phyloP scores from a whole-genome alignment of 768 basidiomycete species.

The Mycena rebaudengoi region DNA sequence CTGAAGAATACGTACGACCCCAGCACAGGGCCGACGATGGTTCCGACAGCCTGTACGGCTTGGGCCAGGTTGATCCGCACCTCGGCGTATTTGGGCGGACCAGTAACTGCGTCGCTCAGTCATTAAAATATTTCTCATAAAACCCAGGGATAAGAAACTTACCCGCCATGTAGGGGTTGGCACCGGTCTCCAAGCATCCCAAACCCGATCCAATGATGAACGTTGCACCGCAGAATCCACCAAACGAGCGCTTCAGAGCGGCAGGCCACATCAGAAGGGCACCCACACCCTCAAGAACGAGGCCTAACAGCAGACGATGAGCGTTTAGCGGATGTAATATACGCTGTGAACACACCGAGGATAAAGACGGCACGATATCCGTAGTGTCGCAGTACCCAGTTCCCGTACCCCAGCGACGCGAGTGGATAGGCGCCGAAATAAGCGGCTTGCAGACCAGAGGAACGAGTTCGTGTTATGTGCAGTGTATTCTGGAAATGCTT shows the following conservation, averaged over 20 bases:
- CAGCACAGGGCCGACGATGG: slow-evolving; percentile 43
- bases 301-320: slow-evolving; percentile 10
- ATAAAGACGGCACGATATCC: slow-evolving; percentile 46
- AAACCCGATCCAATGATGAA: slow-evolving; percentile 46
- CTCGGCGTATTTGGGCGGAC: slow-evolving; percentile 44
- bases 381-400: slow-evolving; percentile 42
- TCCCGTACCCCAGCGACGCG: slow-evolving; percentile 43
- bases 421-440: slow-evolving; percentile 47
- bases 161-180: slow-evolving; percentile 48
- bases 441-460: slow-evolving; percentile 44
- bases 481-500: slow-evolving; percentile 45
- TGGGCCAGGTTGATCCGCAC: slow-evolving; percentile 45
- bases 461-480: slow-evolving; percentile 42
- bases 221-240: slow-evolving; percentile 46
- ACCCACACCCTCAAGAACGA: slow-evolving; percentile 41
- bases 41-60: slow-evolving; percentile 42
- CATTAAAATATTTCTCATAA: background rate
- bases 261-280: slow-evolving; percentile 48
- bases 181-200: slow-evolving; percentile 42
- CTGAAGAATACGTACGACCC: slow-evolving; percentile 46
- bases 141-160: background rate
- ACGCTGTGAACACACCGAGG: slow-evolving; percentile 23
- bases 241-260: slow-evolving; percentile 42
- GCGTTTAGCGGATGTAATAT: background rate
- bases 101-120: slow-evolving; percentile 33